Evolutionary conservation across 495 filamentous ascomycete genomes (phyloP).

Genomic region (Patellaria atrata): DNA sequence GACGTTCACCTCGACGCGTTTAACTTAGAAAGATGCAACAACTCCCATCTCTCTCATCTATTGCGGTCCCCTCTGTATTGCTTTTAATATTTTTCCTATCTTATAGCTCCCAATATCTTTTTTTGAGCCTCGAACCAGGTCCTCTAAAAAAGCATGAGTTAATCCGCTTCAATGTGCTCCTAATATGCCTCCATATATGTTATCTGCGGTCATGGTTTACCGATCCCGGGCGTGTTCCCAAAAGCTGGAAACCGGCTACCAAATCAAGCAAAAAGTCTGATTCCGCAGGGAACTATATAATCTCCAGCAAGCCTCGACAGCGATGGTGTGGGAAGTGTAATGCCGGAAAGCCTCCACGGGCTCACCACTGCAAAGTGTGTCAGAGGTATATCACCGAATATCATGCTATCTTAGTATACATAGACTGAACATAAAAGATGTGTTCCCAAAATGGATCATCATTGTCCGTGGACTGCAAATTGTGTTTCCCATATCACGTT

Average conservation of each 20-base stretch:
- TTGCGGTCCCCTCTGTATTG: constrained; percentile 46
- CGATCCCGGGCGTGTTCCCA: constrained; percentile 49
- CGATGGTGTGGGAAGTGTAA: constrained; percentile 83
- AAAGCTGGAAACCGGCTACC: constrained; percentile 20
- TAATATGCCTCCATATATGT: constrained; percentile 60
- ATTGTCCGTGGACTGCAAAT: constrained; percentile 91
- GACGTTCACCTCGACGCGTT: too few relatives aligned
- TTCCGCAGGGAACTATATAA: constrained; percentile 9
- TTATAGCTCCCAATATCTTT: constrained; percentile 73
- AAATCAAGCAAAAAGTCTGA: too few relatives aligned
- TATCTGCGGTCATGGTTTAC: constrained; percentile 66
- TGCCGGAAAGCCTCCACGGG: constrained; percentile 65
- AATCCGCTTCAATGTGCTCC: constrained; percentile 58
- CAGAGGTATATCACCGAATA: constrained; percentile 34
- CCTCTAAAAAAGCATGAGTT: constrained; percentile 47
- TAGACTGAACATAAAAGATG: constrained; percentile 38
- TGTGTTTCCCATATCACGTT: constrained; percentile 86
- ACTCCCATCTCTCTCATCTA: constrained; percentile 4
- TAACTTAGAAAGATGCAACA: too few relatives aligned
- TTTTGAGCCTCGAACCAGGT: constrained; percentile 55
- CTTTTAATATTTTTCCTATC: constrained; percentile 61
- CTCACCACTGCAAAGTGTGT: constrained; percentile 88
- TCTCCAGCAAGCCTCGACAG: constrained; percentile 17
- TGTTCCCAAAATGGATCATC: constrained; percentile 96
- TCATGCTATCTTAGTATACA: constrained; percentile 3